Base-by-base conservation (phyloP, 768 basidiomycete species). In the Calocera viscosa region DNA sequence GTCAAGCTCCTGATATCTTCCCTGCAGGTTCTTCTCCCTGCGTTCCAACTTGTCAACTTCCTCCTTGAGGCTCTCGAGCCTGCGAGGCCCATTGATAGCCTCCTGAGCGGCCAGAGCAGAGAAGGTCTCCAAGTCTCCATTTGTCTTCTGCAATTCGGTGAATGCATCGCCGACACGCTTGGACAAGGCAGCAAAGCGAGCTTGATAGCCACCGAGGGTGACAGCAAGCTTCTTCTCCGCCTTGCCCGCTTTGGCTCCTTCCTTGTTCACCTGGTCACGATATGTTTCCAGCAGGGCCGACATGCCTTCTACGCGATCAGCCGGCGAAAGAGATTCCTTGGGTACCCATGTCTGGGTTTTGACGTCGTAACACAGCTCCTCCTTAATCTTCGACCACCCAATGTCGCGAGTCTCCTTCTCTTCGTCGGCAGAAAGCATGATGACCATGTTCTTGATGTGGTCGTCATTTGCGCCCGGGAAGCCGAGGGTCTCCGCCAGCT, bases 171-270 rank as follows among this genome's bases (percentile, higher is more conserved):
- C 79, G 49, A 91, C 73, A 1, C 86, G 85, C 74, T 83, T 85
- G 17, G 81, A 76, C 1, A 94, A 80, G 41, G 83, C 82, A 72
- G 81, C 81, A 32, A 86, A 85, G 11, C 94, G 85, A 40, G 83
- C 82, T 73, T 90, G 84, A 75, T 98, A 98, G 10, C 96, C 96
- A n/a, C 94, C 94, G 1, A 98, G 83, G 16, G 84, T 83, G 67
- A 93, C 84, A 10, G 81, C 82, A 11, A 98, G 83, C 75, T 93
- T 95, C 83, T 94, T 96, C 80, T 97, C 95, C 3, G 81, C 74
- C 79, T 96, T 98, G 24, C 83, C 76, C 0, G 90, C 88, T 74
- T 89, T 91, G 65, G 81, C 82, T 0, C 90, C 89, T 73, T 94
- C 90, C 73, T 84, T 85, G 35, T 85, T 77, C 87, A 99, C 92